Conservation (phyloP, 768 basidiomycete genomes). For the Collybia nuda region DNA sequence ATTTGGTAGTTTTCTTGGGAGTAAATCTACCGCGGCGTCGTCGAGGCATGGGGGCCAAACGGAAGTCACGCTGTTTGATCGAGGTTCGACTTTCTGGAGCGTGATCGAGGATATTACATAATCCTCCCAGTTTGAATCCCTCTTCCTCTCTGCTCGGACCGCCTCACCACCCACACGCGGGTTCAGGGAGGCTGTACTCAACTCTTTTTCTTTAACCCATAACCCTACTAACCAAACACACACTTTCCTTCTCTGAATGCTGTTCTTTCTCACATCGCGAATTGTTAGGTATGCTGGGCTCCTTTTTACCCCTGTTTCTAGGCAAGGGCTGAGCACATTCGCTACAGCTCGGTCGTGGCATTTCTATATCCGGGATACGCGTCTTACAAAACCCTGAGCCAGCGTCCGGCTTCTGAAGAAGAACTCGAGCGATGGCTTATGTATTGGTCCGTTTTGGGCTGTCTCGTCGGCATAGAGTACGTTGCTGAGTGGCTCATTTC, state of each 20-base stretch:
- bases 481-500: conserved; percentile 85
- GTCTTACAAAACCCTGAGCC: conserved; percentile 92
- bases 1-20: conserved; percentile 12
- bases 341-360: conserved; percentile 60
- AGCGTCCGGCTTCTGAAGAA: conserved; percentile 80
- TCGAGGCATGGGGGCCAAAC: conserved; percentile 10
- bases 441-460: conserved; percentile 94
- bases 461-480: conserved; percentile 80
- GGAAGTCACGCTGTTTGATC: neutral
- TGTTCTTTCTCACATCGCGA: conserved; percentile 49
- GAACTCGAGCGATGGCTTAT: conserved; percentile 94
- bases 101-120: conserved; percentile 6
- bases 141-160: neutral
- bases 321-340: neutral
- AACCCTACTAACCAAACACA: neutral
- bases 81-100: neutral
- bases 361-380: conserved; percentile 95
- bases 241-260: conserved; percentile 26
- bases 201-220: neutral
- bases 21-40: conserved; percentile 9
- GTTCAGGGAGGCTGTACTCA: neutral
- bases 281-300: conserved; percentile 39
- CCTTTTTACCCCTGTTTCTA: no score
- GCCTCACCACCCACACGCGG: conserved; percentile 5
- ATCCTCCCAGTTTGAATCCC: neutral